Base-by-base conservation (phyloP, 2,329 filamentous ascomycete species). In the Aspergillus puulaauensis region DNA sequence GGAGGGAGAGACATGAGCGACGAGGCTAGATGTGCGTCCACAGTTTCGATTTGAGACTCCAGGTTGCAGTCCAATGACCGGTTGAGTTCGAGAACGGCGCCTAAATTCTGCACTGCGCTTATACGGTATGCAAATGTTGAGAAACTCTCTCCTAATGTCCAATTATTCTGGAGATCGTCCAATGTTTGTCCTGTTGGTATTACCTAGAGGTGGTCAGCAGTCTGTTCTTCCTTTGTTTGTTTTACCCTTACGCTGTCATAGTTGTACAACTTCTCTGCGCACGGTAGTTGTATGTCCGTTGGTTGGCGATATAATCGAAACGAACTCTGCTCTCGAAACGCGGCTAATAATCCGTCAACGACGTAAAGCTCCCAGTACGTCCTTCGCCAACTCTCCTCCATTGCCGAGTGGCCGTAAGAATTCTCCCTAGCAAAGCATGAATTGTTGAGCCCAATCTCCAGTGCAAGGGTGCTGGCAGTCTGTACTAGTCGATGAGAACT, bases 281-380 rank as follows among this genome's bases (percentile, higher is more conserved):
- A 93, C 0, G 91, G 91, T 2, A 96, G 76, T 6, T 81, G 83
- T 7, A 90, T 87, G 61, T 89, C 84, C 7, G 84, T 81, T 3
- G 76, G 71, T 7, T 90, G 80, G 70, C 43, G 51, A 37, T 63
- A 61, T 21, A 68, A 51, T 14, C 50, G 48, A 40, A 64, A 61
- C 14, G 56, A 49, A 43, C 31, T 59, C 46, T 64, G 58, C 12
- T 64, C 59, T 8, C 62, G 17, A 59, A 93, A 85, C 4, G 89
- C 90, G 4, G 90, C 88, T 61, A 93, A 82, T 81, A 93, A 87
- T 47, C 88, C 90, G 67, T 93, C 90, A 12, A 90, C 83, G 12
- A 90, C 82, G 68, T 87, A 92, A 43, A 89, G 67, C 64, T 83
- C 90, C 91, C 91, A 96, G 90, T 90, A 96, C 1, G 91, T 96